A percentile compares a stretch with the other conserved stretches of the same genome.
Evolutionary conservation across 2,329 filamentous ascomycete genomes (phyloP).

Genomic region (Golovinomyces cichoracearum): DNA sequence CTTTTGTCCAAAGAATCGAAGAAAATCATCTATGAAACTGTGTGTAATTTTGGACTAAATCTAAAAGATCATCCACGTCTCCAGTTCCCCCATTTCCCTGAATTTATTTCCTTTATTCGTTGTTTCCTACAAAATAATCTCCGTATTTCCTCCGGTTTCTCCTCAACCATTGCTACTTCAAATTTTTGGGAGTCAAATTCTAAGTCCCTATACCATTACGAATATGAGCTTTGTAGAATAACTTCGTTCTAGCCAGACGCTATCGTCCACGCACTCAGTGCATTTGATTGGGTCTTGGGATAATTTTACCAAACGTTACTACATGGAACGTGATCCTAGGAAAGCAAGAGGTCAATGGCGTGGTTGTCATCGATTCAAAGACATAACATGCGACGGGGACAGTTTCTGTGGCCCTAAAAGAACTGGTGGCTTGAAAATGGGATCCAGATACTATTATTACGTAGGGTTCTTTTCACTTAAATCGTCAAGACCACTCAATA

Average conservation of each 20-base stretch:
- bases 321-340: slow-evolving; percentile 55
- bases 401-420: slow-evolving; percentile 28
- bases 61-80: no score
- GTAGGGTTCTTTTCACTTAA: slow-evolving; percentile 26
- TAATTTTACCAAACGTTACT: slow-evolving; percentile 58
- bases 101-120: no score
- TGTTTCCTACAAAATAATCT: no score
- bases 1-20: no score
- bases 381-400: slow-evolving; percentile 58
- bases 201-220: no score
- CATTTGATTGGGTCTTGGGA: slow-evolving; percentile 83
- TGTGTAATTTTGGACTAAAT: no score
- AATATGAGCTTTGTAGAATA: slow-evolving; percentile 5
- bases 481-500: slow-evolving; percentile 12
- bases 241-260: slow-evolving; percentile 25
- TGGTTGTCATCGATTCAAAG: slow-evolving; percentile 63
- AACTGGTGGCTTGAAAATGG: slow-evolving; percentile 69
- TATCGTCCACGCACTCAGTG: slow-evolving; percentile 38
- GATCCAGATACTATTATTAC: slow-evolving; percentile 85
- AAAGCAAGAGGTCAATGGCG: slow-evolving; percentile 56
- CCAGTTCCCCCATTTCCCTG: no score
- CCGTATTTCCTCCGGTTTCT: no score
- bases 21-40: no score
- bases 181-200: no score
- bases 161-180: no score